phyloP scores from a whole-genome alignment of 192 early-diverging fungal genomes.

The Phlyctochytrium arcticum region DNA sequence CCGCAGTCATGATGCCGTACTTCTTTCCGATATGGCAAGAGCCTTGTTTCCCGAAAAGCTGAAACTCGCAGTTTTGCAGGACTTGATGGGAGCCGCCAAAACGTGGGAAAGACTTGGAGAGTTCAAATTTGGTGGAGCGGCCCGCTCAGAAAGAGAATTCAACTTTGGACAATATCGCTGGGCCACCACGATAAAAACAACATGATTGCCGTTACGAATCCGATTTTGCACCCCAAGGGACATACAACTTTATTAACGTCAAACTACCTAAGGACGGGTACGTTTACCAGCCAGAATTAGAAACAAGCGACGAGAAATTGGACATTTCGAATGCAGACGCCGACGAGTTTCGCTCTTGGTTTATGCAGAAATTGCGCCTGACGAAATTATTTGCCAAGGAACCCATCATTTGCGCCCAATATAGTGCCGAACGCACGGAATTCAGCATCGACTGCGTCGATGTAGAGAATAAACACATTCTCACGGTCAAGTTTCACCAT shows the following conservation, averaged over 20 bases:
- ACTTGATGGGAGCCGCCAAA: too few species aligned
- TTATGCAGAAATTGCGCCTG: too few species aligned
- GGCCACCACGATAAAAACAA: background rate
- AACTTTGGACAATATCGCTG: background rate
- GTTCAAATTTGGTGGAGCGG: background rate
- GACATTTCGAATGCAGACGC: too few species aligned
- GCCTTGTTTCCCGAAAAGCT: background rate
- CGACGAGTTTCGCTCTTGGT: too few species aligned
- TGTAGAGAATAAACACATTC: too few species aligned
- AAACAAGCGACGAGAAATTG: background rate
- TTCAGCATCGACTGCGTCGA: too few species aligned
- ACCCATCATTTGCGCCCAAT: too few species aligned
- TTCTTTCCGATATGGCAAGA: background rate
- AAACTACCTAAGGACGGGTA: background rate
- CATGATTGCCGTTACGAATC: background rate
- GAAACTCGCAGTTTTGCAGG: background rate
- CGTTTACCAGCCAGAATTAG: background rate
- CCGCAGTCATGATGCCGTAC: background rate
- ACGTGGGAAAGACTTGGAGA: background rate
- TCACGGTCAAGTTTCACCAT: too few species aligned
- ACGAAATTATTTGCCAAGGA: too few species aligned
- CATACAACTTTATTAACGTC: background rate
- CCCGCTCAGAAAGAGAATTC: background rate
- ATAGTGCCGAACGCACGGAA: too few species aligned
- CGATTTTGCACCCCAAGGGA: background rate